Base-by-base conservation (phyloP, 163 green algal species). In the Coccomyxa subellipsoidea region DNA sequence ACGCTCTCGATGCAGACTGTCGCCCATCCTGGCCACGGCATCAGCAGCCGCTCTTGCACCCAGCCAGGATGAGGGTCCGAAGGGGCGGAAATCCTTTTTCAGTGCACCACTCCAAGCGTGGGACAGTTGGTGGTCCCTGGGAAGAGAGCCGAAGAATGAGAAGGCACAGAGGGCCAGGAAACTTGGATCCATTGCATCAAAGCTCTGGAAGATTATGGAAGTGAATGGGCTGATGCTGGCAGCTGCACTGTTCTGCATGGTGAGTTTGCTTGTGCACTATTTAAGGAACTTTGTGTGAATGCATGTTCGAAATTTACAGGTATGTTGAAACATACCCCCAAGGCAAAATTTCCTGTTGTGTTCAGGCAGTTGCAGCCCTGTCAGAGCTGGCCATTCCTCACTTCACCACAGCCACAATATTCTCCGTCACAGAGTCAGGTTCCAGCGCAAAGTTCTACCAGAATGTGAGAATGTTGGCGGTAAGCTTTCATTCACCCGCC, bases 361-460 rank as follows among this genome's bases (percentile, higher is more conserved):
- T 85, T 79, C 87, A 93, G 89, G 77, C 90, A 36, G 40, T 88
- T 15, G 92, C 90, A 23, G 88, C 90, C 0, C 10, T 88, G 15
- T 85, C 84, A 35, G 93, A 96, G 86, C 89, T 96, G 25, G 84
- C 88, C 9, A 94, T 96, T 40, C 93, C 93, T 0, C 89, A 94
- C 88, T 94, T 87, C 36, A 89, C 89, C n/a, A 88, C 86, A n/a
- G 81, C 80, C 0, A 82, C 79, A 0, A 87, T 90, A 4, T 89
- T 88, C 81, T 78, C 84, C 0, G 79, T 84, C 7, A 79, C 81
- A 69, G 90, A 89, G 76, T 39, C 37, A 53, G 88, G 76, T 37
- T 90, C 70, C 1, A 32, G 76, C 75, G 21, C 73, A 27, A 38
- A 78, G 18, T 93, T 94, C 83, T 69, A 86, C 32, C 7, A 75